Evolutionary conservation across 257 asterid genomes (phyloP).

Genomic region (Solanum corneliomulleri): DNA sequence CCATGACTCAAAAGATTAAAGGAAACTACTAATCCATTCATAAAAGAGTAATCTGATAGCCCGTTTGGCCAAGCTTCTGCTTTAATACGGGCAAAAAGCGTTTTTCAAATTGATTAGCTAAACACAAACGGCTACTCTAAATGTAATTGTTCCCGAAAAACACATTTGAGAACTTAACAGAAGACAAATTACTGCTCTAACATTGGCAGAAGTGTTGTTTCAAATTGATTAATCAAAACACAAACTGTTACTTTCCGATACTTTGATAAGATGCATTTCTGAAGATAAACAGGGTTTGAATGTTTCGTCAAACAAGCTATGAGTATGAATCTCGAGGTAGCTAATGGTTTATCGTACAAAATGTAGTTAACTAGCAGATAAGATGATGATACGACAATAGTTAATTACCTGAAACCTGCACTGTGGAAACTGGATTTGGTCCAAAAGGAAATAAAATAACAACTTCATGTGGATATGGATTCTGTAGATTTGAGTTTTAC

Average conservation of each 20-base stretch:
- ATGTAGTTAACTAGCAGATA: neutral
- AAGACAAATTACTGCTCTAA: neutral
- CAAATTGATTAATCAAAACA: neutral
- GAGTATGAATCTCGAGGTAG: neutral
- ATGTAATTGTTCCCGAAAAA: neutral
- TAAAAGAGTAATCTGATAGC: neutral
- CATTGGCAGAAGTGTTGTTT: neutral
- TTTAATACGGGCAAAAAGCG: neutral
- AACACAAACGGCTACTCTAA: neutral
- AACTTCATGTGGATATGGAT: neutral
- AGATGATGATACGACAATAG: neutral
- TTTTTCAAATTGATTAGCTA: neutral
- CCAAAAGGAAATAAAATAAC: neutral
- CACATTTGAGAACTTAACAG: neutral
- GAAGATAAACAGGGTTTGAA: neutral
- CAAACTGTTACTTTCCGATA: neutral
- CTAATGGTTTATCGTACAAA: conserved; percentile 5
- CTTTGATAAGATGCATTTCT: neutral
- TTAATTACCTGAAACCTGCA: conserved; percentile 39
- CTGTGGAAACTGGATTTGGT: conserved; percentile 1
- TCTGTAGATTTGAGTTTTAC: neutral
- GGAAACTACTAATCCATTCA: neutral
- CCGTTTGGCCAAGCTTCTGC: neutral
- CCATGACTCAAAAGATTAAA: neutral
- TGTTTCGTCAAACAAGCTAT: neutral